These are phyloP conservation scores for Trametes gibbosa DNA, from an alignment of 768 basidiomycete species.

Conservation along the genomic window DNA sequence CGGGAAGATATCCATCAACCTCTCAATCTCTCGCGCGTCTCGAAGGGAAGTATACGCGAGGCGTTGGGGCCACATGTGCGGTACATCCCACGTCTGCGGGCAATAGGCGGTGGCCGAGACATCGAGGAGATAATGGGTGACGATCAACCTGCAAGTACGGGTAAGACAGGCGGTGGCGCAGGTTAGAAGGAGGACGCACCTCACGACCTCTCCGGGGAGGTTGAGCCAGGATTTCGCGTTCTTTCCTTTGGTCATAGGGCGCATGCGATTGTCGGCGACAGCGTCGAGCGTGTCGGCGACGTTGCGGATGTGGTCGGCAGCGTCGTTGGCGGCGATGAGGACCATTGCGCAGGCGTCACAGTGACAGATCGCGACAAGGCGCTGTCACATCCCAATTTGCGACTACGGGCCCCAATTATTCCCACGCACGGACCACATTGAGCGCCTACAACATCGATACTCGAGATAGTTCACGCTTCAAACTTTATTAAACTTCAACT, in stretches of 20 bases:
- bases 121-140: slow-evolving; percentile 57
- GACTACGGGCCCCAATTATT: slow-evolving; percentile 15
- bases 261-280: neutral
- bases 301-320: slow-evolving; percentile 12
- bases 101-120: slow-evolving; percentile 40
- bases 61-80: slow-evolving; percentile 57
- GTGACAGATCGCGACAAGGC: slow-evolving; percentile 31
- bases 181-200: slow-evolving; percentile 35
- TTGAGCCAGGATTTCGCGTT: slow-evolving; percentile 59
- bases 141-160: slow-evolving; percentile 45
- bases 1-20: slow-evolving; percentile 60
- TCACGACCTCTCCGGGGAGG: slow-evolving; percentile 58
- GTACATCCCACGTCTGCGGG: slow-evolving; percentile 48
- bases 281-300: slow-evolving; percentile 5
- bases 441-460: neutral
- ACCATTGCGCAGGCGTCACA: slow-evolving; percentile 29
- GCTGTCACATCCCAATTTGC: slow-evolving; percentile 24
- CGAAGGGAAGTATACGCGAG: slow-evolving; percentile 63
- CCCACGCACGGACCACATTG: slow-evolving; percentile 29
- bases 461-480: neutral
- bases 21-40: slow-evolving; percentile 59
- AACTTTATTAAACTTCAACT: neutral
- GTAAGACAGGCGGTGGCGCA: slow-evolving; percentile 19
- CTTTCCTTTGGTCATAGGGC: slow-evolving; percentile 47
- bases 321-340: slow-evolving; percentile 21